phyloP scores from a whole-genome alignment of 179 eudicot species.

The Spergularia azorica region DNA sequence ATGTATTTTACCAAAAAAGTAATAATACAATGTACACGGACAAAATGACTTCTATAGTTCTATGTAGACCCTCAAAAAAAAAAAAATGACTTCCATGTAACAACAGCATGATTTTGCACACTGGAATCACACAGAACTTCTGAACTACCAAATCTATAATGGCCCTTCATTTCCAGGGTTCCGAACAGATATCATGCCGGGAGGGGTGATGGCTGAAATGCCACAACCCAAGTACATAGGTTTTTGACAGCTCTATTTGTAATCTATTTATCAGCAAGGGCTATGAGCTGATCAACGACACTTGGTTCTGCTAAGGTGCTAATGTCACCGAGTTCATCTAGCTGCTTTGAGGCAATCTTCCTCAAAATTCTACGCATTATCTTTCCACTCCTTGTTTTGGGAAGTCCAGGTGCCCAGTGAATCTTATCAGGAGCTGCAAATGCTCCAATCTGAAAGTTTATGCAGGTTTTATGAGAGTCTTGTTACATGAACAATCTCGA shows the following conservation, averaged over 20 bases:
- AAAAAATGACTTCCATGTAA: background rate
- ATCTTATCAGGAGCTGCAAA: conserved; percentile 86
- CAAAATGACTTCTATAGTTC: too few species aligned
- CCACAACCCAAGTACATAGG: background rate
- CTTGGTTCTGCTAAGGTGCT: conserved; percentile 87
- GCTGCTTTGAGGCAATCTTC: conserved; percentile 84
- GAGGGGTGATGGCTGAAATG: background rate
- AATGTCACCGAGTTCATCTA: conserved; percentile 86
- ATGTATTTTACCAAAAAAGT: too few species aligned
- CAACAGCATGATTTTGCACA: background rate
- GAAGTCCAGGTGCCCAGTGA: conserved; percentile 96
- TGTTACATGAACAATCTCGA: background rate
- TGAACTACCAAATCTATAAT: background rate
- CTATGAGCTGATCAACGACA: conserved; percentile 83
- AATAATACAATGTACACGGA: too few species aligned
- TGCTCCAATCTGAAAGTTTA: conserved; percentile 69
- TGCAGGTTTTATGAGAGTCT: background rate
- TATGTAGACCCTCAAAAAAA: background rate
- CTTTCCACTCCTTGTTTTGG: conserved; percentile 96
- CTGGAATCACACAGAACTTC: conserved; percentile 13
- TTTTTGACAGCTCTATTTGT: background rate
- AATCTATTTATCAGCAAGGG: conserved; percentile 49
- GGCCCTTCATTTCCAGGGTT: conserved; percentile 9
- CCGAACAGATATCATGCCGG: background rate
- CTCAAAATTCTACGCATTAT: conserved; percentile 92